A percentile compares a stretch with the other conserved stretches of the same genome.
Conservation (phyloP, 768 basidiomycete genomes). For the Guyanaporus albipodus region DNA sequence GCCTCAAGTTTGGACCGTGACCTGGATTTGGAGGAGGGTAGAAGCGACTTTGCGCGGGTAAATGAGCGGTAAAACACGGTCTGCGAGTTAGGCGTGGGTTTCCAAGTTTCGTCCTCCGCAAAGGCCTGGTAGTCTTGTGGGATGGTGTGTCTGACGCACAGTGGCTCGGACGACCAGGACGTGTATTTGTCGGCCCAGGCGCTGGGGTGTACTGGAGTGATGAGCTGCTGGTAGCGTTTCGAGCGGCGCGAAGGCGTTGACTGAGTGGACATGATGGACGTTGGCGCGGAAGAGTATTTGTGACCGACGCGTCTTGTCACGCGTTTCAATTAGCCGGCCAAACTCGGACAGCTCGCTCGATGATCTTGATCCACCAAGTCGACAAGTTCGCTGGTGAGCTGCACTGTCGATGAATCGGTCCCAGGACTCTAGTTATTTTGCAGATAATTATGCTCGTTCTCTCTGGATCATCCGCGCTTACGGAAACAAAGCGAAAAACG, state of each 20-base stretch:
- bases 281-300: background rate
- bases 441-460: conserved; percentile 67
- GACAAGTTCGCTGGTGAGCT: conserved; percentile 10
- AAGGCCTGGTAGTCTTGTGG: conserved; percentile 27
- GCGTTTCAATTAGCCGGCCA: conserved; percentile 9
- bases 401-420: background rate
- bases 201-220: conserved; percentile 25
- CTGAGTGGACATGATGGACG: conserved; percentile 15
- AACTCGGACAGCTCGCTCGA: conserved; percentile 3
- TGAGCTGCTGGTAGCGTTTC: conserved; percentile 34
- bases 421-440: background rate
- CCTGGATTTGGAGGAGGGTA: conserved; percentile 16
- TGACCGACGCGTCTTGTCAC: conserved; percentile 22
- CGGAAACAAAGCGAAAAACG: conserved; percentile 62
- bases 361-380: conserved; percentile 6
- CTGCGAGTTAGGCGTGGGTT: conserved; percentile 11
- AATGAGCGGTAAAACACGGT: conserved; percentile 32
- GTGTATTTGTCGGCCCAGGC: conserved; percentile 27
- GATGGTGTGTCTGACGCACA: conserved; percentile 18
- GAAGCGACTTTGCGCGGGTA: conserved; percentile 14
- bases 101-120: conserved; percentile 27
- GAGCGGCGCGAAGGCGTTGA: conserved; percentile 35
- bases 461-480: conserved; percentile 71
- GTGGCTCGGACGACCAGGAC: conserved; percentile 26
- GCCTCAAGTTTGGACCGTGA: conserved; percentile 8